phyloP scores from a whole-genome alignment of 495 filamentous ascomycete genomes.

The Tuber calosporum region DNA sequence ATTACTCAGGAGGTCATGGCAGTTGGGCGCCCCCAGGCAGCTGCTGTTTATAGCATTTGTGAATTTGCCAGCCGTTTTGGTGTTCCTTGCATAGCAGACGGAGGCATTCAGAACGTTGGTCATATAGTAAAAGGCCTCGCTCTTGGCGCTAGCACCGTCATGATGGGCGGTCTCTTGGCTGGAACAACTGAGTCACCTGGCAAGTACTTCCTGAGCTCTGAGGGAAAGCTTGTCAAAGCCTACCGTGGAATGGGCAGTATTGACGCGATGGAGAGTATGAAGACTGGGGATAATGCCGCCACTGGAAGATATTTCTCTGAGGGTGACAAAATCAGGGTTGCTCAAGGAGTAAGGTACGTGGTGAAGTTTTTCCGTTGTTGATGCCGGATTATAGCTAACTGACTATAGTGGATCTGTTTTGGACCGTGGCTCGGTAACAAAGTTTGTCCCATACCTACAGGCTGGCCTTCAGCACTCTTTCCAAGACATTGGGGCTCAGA shows the following conservation, averaged over 20 bases:
- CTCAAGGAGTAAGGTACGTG: slow-evolving; percentile 73
- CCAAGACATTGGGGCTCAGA: slow-evolving; percentile 86
- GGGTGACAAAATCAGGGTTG: slow-evolving; percentile 85
- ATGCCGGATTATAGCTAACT: slow-evolving; percentile 29
- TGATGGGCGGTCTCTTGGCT: slow-evolving; percentile 98
- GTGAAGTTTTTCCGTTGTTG: slow-evolving; percentile 26
- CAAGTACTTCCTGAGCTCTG: slow-evolving; percentile 87
- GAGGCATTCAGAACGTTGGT: slow-evolving; percentile 95
- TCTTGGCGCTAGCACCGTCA: slow-evolving; percentile 87
- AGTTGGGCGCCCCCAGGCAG: slow-evolving; percentile 89
- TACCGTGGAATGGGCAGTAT: slow-evolving; percentile 99
- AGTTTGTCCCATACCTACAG: slow-evolving; percentile 91
- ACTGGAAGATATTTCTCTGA: slow-evolving; percentile 98
- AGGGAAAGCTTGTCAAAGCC: slow-evolving; percentile 96
- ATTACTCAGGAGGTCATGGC: slow-evolving; percentile 99
- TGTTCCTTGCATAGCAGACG: slow-evolving; percentile 95
- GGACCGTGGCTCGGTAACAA: slow-evolving; percentile 72
- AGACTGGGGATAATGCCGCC: slow-evolving; percentile 87
- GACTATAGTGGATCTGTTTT: slow-evolving; percentile 53
- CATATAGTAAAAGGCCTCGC: slow-evolving; percentile 98
- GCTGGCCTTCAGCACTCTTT: slow-evolving; percentile 94
- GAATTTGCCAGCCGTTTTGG: slow-evolving; percentile 86
- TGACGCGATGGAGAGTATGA: slow-evolving; percentile 99
- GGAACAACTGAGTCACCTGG: slow-evolving; percentile 97
- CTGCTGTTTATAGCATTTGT: slow-evolving; percentile 80